These are phyloP conservation scores for Saccharomyces hybrid DNA, from an alignment of 1,139 yeast genomes.

Conservation along the genomic window DNA sequence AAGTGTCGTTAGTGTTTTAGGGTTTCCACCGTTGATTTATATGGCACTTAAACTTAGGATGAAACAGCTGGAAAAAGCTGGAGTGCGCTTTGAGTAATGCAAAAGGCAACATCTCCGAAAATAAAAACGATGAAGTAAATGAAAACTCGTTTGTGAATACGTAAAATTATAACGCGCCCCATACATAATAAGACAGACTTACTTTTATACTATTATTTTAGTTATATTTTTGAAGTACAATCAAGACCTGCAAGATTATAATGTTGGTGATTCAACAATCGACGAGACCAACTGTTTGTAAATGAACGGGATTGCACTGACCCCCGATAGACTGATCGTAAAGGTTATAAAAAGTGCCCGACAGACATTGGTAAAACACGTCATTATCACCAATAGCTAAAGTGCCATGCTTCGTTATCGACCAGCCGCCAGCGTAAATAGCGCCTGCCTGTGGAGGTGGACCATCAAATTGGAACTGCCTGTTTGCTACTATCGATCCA, in stretches of 20 bases:
- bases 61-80: slow-evolving; percentile 8
- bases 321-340: slow-evolving; percentile 61
- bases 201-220: background rate
- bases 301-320: slow-evolving; percentile 60
- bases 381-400: slow-evolving; percentile 62
- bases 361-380: slow-evolving; percentile 69
- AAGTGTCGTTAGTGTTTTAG: slow-evolving; percentile 12
- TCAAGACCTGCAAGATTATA: background rate
- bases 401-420: slow-evolving; percentile 52
- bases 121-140: background rate
- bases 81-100: slow-evolving; percentile 9
- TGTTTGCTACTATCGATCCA: slow-evolving; percentile 77
- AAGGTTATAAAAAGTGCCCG: slow-evolving; percentile 77
- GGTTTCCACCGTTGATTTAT: slow-evolving; percentile 15
- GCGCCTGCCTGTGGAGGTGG: slow-evolving; percentile 88
- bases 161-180: background rate
- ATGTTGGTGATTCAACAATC: slow-evolving; percentile 39
- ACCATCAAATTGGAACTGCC: slow-evolving; percentile 84
- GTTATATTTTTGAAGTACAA: background rate
- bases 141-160: background rate
- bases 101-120: background rate
- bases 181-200: background rate
- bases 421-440: slow-evolving; percentile 77
- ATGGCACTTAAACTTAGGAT: slow-evolving; percentile 7
- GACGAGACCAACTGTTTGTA: slow-evolving; percentile 56